Evolutionary conservation across 805 yeast genomes (phyloP).

Genomic region (Yarrowia sp.): DNA sequence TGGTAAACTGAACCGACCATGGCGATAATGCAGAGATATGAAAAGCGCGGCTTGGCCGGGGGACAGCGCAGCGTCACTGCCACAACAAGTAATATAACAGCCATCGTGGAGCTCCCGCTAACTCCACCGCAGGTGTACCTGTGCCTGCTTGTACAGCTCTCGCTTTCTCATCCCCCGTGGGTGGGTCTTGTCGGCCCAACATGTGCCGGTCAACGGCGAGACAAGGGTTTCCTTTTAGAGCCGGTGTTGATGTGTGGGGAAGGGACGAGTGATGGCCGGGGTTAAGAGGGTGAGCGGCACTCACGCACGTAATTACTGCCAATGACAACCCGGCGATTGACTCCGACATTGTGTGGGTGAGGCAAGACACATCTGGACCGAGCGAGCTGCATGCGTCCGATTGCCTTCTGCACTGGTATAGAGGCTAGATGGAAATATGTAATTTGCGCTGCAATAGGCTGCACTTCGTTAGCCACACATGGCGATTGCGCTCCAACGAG

Average conservation of each 20-base stretch:
- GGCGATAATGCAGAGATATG: conserved; percentile 20
- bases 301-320: no score
- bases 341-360: no score
- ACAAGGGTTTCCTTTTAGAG: neutral
- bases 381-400: neutral
- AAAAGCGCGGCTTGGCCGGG: conserved; percentile 5
- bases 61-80: conserved; percentile 6
- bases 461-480: no score
- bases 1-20: neutral
- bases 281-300: no score
- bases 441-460: no score
- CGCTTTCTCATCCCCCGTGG: no score
- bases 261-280: no score
- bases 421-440: neutral
- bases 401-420: neutral
- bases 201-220: neutral
- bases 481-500: no score
- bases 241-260: no score
- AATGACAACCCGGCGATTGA: no score
- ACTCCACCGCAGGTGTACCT: neutral
- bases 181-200: neutral
- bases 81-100: neutral
- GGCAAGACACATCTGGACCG: no score
- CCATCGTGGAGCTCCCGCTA: neutral
- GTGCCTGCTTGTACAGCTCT: no score